These are phyloP conservation scores for Pleurozium schreberi DNA, from an alignment of 225 moss, liverwort and hornwort species.

Conservation along the genomic window DNA sequence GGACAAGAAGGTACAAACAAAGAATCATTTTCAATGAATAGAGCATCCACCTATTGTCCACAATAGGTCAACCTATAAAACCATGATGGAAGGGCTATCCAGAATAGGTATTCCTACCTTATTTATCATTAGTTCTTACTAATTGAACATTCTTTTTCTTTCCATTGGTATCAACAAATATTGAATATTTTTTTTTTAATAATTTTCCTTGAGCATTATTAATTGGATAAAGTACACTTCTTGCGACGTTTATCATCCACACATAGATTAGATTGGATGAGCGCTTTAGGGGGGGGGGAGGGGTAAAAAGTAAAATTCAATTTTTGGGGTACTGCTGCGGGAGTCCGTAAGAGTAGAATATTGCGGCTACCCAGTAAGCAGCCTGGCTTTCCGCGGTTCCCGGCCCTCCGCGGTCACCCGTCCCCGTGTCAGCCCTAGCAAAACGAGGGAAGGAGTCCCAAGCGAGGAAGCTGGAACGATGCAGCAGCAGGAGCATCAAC, in stretches of 20 bases:
- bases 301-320: neutral
- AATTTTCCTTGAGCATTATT: neutral
- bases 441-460: neutral
- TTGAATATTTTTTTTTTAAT: neutral
- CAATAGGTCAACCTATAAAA: too few species aligned
- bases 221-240: neutral
- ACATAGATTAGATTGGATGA: neutral
- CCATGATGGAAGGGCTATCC: too few species aligned
- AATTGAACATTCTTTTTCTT: neutral
- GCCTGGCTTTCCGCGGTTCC: neutral
- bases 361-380: neutral
- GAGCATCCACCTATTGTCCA: too few species aligned
- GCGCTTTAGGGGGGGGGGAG: fast-evolving
- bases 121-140: too few species aligned
- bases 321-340: neutral
- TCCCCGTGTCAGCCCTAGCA: conserved; percentile 13
- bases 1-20: too few species aligned
- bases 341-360: neutral
- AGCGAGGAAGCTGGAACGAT: conserved; percentile 13
- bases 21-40: too few species aligned
- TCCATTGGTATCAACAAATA: too few species aligned
- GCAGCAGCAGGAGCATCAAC: neutral
- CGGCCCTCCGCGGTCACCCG: neutral
- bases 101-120: too few species aligned
- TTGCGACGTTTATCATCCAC: neutral